Evolutionary conservation across 345 rosid genomes (phyloP).

Genomic region (Eucalyptus melliodora): DNA sequence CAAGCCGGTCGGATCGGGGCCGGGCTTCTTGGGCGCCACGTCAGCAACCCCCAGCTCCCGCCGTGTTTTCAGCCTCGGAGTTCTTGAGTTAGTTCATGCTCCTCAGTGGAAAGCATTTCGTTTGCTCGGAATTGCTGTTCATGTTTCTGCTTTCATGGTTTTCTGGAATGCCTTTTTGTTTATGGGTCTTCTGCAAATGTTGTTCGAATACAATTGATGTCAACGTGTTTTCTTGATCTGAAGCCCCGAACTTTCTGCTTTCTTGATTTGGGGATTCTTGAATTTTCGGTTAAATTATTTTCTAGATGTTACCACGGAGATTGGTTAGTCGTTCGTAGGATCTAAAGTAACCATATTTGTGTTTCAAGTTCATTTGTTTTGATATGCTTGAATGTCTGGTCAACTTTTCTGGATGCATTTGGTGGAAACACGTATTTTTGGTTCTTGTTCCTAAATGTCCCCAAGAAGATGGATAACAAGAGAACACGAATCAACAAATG

Average conservation of each 20-base stretch:
- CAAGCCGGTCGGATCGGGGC: conserved; percentile 6
- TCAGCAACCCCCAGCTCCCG: conserved; percentile 21
- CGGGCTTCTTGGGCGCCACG: conserved; percentile 43
- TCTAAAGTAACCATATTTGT: background rate
- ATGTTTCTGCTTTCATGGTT: background rate
- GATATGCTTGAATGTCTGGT: background rate
- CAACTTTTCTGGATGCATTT: background rate
- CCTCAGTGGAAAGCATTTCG: background rate
- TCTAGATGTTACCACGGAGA: background rate
- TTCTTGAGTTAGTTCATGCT: conserved; percentile 24
- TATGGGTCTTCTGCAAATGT: background rate
- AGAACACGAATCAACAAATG: background rate
- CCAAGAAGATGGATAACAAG: background rate
- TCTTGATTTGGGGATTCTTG: background rate
- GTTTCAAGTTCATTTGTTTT: background rate
- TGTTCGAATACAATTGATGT: background rate
- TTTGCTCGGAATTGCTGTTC: background rate
- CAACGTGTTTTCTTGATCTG: background rate
- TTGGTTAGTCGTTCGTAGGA: background rate
- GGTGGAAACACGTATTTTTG: background rate
- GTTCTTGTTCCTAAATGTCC: background rate
- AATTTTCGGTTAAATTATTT: background rate
- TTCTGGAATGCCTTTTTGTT: background rate
- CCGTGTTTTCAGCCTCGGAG: conserved; percentile 55
- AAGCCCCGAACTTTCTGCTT: background rate